These are phyloP conservation scores for Lepidium sativum DNA, from an alignment of 345 rosid genomes.

Conservation along the genomic window DNA sequence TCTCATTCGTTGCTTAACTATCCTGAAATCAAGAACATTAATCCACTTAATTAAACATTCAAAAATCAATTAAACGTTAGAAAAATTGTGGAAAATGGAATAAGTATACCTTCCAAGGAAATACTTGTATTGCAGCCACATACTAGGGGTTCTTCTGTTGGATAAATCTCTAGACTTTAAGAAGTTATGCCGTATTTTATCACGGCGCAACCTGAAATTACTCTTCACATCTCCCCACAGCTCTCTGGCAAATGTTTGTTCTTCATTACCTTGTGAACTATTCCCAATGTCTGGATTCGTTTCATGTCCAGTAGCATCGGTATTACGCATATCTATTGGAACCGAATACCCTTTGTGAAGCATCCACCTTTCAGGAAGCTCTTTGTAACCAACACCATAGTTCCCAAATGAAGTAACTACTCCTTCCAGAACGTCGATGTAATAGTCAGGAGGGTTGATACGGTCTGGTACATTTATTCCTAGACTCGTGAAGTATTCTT, in stretches of 20 bases:
- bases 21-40: constrained; percentile 46
- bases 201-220: constrained; percentile 52
- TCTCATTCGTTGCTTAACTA: constrained; percentile 72
- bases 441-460: constrained; percentile 92
- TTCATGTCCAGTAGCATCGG: constrained; percentile 25
- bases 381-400: too few species aligned
- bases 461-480: constrained; percentile 80
- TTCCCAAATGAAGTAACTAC: constrained; percentile 40
- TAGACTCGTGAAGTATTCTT: constrained; percentile 69
- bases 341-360: constrained; percentile 66
- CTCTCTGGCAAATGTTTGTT: constrained; percentile 70
- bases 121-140: constrained; percentile 60
- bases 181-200: constrained; percentile 59
- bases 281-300: constrained; percentile 25
- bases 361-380: constrained; percentile 94
- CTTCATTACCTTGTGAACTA: constrained; percentile 23
- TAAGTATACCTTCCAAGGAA: constrained; percentile 69
- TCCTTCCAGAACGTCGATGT: constrained; percentile 85
- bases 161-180: constrained; percentile 60
- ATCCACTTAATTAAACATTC: not conserved
- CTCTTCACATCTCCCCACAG: constrained; percentile 76
- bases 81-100: not conserved
- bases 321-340: constrained; percentile 61
- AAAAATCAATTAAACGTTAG: not conserved
- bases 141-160: constrained; percentile 57